A percentile compares a stretch with the other conserved stretches of the same genome.
Evolutionary conservation across 2,329 filamentous ascomycete genomes (phyloP).

Genomic region (Aspergillus unguis): DNA sequence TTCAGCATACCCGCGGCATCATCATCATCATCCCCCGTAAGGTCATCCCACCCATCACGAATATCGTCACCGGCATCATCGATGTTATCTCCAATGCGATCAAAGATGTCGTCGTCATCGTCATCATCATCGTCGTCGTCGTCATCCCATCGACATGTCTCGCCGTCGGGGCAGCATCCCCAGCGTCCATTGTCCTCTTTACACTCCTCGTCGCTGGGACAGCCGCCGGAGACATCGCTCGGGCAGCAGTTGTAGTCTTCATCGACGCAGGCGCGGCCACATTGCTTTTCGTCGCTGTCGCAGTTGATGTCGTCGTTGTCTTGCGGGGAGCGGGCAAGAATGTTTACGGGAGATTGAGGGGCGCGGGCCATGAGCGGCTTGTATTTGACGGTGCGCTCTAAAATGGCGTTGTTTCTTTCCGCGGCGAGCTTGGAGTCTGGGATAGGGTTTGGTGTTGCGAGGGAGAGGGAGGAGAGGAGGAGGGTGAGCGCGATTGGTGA

Average conservation of each 20-base stretch:
- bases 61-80: constrained; percentile 1
- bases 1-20: constrained; percentile 6
- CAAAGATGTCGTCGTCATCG: constrained; percentile 2
- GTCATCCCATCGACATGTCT: constrained; percentile 5
- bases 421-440: not conserved
- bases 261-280: constrained; percentile 4
- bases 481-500: not conserved
- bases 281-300: not conserved
- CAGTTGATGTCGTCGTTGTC: not conserved
- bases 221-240: not conserved
- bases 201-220: constrained; percentile 5
- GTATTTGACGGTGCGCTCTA: not conserved
- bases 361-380: not conserved
- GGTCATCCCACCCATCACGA: not conserved
- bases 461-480: constrained; percentile 2
- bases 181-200: not conserved
- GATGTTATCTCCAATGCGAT: not conserved
- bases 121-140: constrained; percentile 6
- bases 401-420: not conserved
- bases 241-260: constrained; percentile 7
- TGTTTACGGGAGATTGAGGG: not conserved
- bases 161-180: constrained; percentile 7
- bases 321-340: constrained; percentile 2
- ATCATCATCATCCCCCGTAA: constrained; percentile 4
- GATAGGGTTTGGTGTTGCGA: not conserved